These are phyloP conservation scores for Zasmidium cellare DNA, from an alignment of 2,329 filamentous ascomycete species.

Conservation along the genomic window DNA sequence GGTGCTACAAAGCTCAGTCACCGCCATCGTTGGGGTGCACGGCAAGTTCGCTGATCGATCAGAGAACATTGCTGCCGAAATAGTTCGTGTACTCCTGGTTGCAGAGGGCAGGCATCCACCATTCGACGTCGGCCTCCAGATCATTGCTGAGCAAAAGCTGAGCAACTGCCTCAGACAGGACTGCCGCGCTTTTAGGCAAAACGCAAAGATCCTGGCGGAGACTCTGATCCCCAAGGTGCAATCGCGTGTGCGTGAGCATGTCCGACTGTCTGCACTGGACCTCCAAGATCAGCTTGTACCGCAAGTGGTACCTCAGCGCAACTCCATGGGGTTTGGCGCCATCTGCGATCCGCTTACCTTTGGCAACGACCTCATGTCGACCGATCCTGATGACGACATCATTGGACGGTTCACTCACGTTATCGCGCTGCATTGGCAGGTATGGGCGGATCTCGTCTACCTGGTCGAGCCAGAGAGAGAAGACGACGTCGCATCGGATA, in stretches of 20 bases:
- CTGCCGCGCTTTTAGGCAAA: slow-evolving; percentile 29
- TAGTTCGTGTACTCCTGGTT: slow-evolving; percentile 44
- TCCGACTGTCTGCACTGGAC: slow-evolving; percentile 41
- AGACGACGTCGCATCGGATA: slow-evolving; percentile 23
- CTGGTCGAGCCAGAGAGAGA: slow-evolving; percentile 20
- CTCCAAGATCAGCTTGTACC: slow-evolving; percentile 46
- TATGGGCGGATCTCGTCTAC: slow-evolving; percentile 80
- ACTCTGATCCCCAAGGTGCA: slow-evolving; percentile 37
- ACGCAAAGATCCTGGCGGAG: slow-evolving; percentile 33
- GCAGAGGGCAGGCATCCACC: slow-evolving; percentile 32
- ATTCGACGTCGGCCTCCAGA: slow-evolving; percentile 37
- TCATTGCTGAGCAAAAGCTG: slow-evolving; percentile 36
- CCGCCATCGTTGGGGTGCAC: slow-evolving; percentile 41
- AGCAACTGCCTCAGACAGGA: slow-evolving; percentile 32
- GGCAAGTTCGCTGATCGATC: slow-evolving; percentile 42
- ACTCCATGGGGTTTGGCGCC: slow-evolving; percentile 28
- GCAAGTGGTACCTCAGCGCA: slow-evolving; percentile 11
- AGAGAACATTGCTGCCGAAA: slow-evolving; percentile 47
- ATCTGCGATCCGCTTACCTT: slow-evolving; percentile 24
- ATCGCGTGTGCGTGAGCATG: slow-evolving; percentile 34
- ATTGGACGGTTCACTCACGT: slow-evolving; percentile 79
- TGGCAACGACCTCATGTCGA: slow-evolving; percentile 9
- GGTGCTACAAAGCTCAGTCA: slow-evolving; percentile 34
- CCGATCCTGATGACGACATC: slow-evolving; percentile 55
- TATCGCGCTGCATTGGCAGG: slow-evolving; percentile 82